Base-by-base conservation (phyloP, 116 monocot species). In the Zostera marina region DNA sequence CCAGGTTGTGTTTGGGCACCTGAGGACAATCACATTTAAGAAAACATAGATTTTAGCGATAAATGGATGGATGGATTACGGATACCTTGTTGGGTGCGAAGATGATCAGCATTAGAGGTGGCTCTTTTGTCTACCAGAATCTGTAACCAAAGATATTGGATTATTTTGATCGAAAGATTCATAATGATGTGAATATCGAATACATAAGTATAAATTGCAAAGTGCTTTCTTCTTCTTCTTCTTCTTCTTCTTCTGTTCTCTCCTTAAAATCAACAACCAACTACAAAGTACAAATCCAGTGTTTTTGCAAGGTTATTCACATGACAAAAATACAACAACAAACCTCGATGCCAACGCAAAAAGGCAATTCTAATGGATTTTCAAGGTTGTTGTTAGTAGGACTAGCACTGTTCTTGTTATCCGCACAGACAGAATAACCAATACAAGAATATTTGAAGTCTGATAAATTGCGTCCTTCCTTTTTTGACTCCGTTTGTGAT, bases 361-460 rank as follows among this genome's bases (percentile, higher is more conserved):
- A 79, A 53, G 92, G 92, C 61, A 92, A 59, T 72, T 87, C 79
- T 21, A 74, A 62, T 46, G 67, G 69, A n/a, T 79, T 70, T 44
- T 77, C 87, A 52, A 63, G 63, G 55, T 67, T 71, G 15, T 66
- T 74, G 55, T 22, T 48, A 1, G n/a, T n/a, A n/a, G n/a, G n/a
- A n/a, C n/a, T n/a, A n/a, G 52, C 54, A 20, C 64, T 68, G 25
- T 79, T 65, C 47, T 69, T 87, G 45, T 81, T 87, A 25, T 87
- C 81, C 60, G 83, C 52, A 58, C 73, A 92, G 11, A 87, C 72
- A 26, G 92, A 87, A 69, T 92, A 92, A 61, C 92, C 92, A 71
- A 77, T 74, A 72, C 92, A 92, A 6, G 78, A 63, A 72, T 84
- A 92, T 60, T 83, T 92, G 66, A 92, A 92, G 53, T 83, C 74